Evolutionary conservation across 1,284 basidiomycete species (phyloP).

Genomic region (Leccinum fuscescens): DNA sequence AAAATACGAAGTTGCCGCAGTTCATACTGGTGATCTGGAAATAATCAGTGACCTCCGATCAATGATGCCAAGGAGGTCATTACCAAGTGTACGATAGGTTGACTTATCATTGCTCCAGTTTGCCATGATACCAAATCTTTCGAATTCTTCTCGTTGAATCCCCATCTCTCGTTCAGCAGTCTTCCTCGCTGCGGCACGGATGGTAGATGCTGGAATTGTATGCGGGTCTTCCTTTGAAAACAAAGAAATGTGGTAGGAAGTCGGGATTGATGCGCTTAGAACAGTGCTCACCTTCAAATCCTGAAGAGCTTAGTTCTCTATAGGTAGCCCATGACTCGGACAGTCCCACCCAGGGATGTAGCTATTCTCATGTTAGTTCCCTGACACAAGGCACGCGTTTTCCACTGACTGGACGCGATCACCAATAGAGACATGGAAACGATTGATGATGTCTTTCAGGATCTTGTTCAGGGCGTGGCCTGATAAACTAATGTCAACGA

Average conservation of each 20-base stretch:
- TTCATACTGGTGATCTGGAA: constrained; percentile 81
- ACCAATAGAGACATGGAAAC: constrained; percentile 82
- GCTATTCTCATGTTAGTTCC: constrained; percentile 41
- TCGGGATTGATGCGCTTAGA: background rate
- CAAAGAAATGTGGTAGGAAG: background rate
- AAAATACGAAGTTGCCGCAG: constrained; percentile 88
- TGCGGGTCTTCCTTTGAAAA: constrained; percentile 48
- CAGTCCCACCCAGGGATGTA: constrained; percentile 97
- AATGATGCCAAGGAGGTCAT: background rate
- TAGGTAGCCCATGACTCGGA: constrained; percentile 86
- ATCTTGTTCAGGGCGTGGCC: constrained; percentile 98
- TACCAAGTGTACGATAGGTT: constrained; percentile 88
- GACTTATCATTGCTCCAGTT: constrained; percentile 70
- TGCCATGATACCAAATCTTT: constrained; percentile 87
- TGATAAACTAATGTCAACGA: constrained; percentile 31
- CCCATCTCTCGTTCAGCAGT: constrained; percentile 79
- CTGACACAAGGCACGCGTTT: background rate
- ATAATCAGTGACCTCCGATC: background rate
- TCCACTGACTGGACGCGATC: constrained; percentile 74
- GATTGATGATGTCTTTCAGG: constrained; percentile 93
- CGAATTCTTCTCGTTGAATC: constrained; percentile 80
- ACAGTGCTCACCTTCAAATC: constrained; percentile 58
- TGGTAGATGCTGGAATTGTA: constrained; percentile 53
- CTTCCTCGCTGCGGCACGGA: constrained; percentile 70
- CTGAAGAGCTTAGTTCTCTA: constrained; percentile 89